Evolutionary conservation across 345 rosid species (phyloP), one percentile per base, ranked within the genome.

Genomic region (Ceriops tagal): DNA sequence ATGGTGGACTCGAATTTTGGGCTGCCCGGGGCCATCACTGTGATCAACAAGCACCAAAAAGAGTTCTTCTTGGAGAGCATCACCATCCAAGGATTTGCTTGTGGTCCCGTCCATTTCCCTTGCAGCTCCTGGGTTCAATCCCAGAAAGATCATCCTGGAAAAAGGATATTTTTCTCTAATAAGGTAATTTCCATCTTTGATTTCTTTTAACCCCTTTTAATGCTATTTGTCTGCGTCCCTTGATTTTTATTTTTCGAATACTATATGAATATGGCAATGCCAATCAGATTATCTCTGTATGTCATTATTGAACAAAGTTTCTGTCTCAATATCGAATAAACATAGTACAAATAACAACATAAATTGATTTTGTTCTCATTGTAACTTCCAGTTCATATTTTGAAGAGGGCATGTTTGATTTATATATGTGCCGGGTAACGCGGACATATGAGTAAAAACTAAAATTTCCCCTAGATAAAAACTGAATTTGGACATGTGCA

Each of bases 41-140:
- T 96, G 66, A 80, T 73, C 27, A 96, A 96, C 75, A 96, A 90
- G 77, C 99, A 96, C 63, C 98, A 88, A 46, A 79, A 80, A 55
- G 99, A 92, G 85, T 90, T 96, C 39, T 96, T 87, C 69, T 66
- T 96, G 69, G 99, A 96, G 82, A 83, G 79, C 27, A 96, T 96
- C 62, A 89, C 90, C 34, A 73, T 96, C 46, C 97, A 92, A 78
- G 96, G 96, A 10, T 96, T 92, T 76, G 84, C 96, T 53, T 76
- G 74, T 71, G 96, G 98, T 6, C 92, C 97, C 10, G 79, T 92
- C 34, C 93, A 96, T 79, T 96, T 96, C 71, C 93, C 96, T 22
- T 92, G 99, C 73, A 92, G 87, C 71, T 96, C 99, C 1, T 92
- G 97, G 98, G 97, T 96, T 2, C 99, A 92, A 75, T 78, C 98